phyloP scores from a whole-genome alignment of 768 basidiomycete genomes.

The Boletus tomentosulus region DNA sequence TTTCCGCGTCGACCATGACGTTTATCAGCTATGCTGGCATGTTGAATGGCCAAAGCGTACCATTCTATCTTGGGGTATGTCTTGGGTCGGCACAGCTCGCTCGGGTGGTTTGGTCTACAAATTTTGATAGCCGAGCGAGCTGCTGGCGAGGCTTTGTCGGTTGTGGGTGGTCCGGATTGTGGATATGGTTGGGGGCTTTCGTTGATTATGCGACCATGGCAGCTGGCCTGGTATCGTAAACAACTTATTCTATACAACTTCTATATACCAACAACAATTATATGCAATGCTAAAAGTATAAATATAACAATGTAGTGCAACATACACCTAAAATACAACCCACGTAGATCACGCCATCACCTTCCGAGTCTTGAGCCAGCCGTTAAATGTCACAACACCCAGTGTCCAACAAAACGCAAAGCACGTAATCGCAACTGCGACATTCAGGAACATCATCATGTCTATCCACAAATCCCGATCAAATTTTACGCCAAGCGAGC shows the following conservation, averaged over 20 bases:
- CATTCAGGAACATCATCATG: conserved; percentile 86
- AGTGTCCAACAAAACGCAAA: conserved; percentile 85
- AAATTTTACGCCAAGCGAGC: neutral
- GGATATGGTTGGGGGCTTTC: conserved; percentile 79
- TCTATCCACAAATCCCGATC: conserved; percentile 38
- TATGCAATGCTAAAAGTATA: neutral
- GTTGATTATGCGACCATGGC: conserved; percentile 53
- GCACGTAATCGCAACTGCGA: conserved; percentile 82
- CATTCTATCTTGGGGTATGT: conserved; percentile 77
- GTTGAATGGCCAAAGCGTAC: conserved; percentile 68
- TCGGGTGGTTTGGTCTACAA: conserved; percentile 67
- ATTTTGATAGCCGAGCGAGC: conserved; percentile 71
- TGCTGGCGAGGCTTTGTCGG: conserved; percentile 90
- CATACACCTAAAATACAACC: neutral
- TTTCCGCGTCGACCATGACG: conserved; percentile 71
- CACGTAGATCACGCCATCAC: conserved; percentile 12
- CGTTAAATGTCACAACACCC: conserved; percentile 72
- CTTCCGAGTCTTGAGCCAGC: conserved; percentile 60
- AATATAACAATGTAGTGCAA: neutral
- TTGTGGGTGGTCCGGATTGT: conserved; percentile 86
- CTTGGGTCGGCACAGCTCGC: conserved; percentile 74
- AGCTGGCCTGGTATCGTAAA: conserved; percentile 6
- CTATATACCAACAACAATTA: neutral
- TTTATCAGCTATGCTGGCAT: conserved; percentile 76
- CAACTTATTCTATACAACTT: neutral